Conservation (phyloP, 148 eudicot species). For the Talinum fruticosum region DNA sequence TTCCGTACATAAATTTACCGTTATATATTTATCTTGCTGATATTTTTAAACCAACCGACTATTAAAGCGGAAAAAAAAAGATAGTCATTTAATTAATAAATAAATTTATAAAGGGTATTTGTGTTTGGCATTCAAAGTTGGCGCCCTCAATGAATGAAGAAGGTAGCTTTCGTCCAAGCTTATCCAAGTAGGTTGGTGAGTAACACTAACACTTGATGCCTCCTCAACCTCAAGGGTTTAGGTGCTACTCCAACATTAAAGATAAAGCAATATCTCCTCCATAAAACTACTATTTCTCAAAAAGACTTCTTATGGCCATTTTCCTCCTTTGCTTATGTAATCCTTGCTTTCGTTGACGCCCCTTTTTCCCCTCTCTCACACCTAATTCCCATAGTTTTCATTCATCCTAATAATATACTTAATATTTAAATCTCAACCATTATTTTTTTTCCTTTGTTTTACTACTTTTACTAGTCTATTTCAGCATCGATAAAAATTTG, state of each 20-base stretch:
- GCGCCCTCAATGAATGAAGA: too few species aligned
- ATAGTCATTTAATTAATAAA: too few species aligned
- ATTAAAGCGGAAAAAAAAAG: neutral
- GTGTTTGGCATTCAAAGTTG: neutral
- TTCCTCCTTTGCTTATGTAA: neutral
- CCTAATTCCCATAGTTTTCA: conserved; percentile 3
- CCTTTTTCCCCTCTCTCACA: neutral
- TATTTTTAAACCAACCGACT: too few species aligned
- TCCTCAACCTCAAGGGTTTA: neutral
- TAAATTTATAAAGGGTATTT: too few species aligned
- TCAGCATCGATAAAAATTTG: too few species aligned
- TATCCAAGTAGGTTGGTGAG: conserved; percentile 3
- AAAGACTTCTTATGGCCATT: neutral
- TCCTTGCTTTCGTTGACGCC: neutral
- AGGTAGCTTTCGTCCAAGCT: neutral
- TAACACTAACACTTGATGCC: neutral
- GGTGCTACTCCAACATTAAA: neutral
- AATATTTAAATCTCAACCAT: too few species aligned
- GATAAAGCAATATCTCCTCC: neutral
- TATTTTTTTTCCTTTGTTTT: neutral
- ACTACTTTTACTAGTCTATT: too few species aligned
- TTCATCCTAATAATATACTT: neutral
- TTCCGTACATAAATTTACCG: too few species aligned
- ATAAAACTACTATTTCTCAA: neutral
- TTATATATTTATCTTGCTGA: too few species aligned